These are phyloP conservation scores for Amanita exitialis DNA, from an alignment of 768 basidiomycete genomes.

Conservation along the genomic window DNA sequence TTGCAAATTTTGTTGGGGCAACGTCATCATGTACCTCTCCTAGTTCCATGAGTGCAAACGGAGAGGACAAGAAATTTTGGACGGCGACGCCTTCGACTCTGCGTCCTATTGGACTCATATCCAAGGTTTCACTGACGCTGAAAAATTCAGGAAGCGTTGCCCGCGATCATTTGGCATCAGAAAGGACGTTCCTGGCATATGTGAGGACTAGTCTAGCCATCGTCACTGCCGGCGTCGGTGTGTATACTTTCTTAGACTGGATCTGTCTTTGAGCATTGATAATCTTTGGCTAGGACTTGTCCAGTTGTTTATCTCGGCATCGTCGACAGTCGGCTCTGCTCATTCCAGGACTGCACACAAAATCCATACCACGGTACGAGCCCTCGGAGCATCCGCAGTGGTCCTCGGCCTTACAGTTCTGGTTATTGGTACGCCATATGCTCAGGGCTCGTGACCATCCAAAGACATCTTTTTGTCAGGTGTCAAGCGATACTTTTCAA, in stretches of 20 bases:
- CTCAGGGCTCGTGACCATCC: not conserved
- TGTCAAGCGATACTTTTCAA: conserved; percentile 38
- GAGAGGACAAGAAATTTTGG: not conserved
- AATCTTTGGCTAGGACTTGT: conserved; percentile 33
- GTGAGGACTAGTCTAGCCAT: conserved; percentile 54
- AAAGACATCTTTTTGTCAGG: conserved; percentile 22
- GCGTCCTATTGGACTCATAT: not conserved
- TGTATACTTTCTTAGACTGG: conserved; percentile 14
- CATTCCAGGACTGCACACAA: conserved; percentile 9
- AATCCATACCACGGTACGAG: conserved; percentile 28
- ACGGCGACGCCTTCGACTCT: not conserved
- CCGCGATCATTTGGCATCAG: conserved; percentile 54
- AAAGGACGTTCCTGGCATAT: conserved; percentile 56
- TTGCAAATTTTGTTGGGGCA: not conserved
- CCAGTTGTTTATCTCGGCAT: conserved; percentile 38
- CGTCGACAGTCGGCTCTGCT: conserved; percentile 7
- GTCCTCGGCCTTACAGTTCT: conserved; percentile 37
- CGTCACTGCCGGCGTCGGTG: conserved; percentile 50
- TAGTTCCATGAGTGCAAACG: not conserved
- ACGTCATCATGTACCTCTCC: not conserved
- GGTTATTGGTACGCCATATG: conserved; percentile 27
- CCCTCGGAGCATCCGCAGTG: conserved; percentile 42
- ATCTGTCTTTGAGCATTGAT: not conserved
- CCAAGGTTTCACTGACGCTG: conserved; percentile 22
- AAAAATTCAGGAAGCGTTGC: conserved; percentile 56